Evolutionary conservation across 441 rosid genomes (phyloP), one percentile per base, ranked within the genome.

Genomic region (Gossypium schwendimanii): DNA sequence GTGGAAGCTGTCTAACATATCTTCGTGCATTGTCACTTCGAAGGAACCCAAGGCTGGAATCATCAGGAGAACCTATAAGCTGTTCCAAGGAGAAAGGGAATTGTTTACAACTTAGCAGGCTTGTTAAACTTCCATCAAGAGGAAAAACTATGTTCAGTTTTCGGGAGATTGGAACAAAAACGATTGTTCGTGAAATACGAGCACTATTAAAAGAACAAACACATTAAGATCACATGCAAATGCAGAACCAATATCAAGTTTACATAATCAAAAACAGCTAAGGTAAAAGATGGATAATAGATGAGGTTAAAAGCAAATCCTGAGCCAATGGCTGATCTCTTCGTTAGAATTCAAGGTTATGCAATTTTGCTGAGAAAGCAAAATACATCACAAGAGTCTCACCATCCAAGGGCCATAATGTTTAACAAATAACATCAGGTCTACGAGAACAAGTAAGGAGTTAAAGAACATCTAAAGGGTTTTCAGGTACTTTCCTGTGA

Each of bases 21-120:
- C 92, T 86, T 68, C 98, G 83, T 59, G 99, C 99, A 68, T 92
- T 92, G 78, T 94, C 94, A 62, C 97, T 92, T 63, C 98, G 85
- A 74, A 94, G 86, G 80, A 94, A 94, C 17, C 98, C 94, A 52
- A 94, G 91, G 82, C 96, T 87, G 75, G 91, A 74, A 33, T 94
- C 99, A 81, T 88, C 98, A 49, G 98, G 99, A 58, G 99, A 91
- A 79, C 99, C 99, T 79, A 94, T 88, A 74, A 94, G 93, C 99
- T 92, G 59, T 62, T 73, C 44, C 66, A 71, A 73, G 50, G 70
- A 59, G 71, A 50, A 39, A 52, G 7, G 5, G 23, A 44, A 67
- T 69, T 54, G 10, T 53, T 53, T 53, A 53, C 58, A 18, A 53
- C 10, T 53, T 66, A 50, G 53, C 33, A 20, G 21, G 14, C 53